Percentiles rank a stretch among this genome's conserved stretches.
Evolutionary conservation across 2,329 filamentous ascomycete species (phyloP).

Genomic region (Diaporthe nobilis): DNA sequence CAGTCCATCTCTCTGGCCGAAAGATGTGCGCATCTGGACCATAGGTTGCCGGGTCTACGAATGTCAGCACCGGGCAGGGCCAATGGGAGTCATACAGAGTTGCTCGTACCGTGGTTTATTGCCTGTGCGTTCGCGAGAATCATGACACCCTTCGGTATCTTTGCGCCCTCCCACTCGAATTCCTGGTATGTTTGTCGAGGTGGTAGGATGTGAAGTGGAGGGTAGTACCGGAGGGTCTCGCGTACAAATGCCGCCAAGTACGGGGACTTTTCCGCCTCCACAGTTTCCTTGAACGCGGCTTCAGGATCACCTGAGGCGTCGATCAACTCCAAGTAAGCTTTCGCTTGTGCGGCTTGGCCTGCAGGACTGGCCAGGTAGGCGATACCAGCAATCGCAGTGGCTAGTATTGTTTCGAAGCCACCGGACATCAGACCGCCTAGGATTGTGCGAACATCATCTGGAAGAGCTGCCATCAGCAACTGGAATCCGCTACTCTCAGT

Average conservation of each 20-base stretch:
- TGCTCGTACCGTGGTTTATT: constrained; percentile 10
- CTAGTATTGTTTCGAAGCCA: constrained; percentile 45
- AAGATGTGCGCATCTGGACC: constrained; percentile 30
- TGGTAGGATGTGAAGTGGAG: constrained; percentile 38
- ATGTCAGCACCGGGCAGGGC: background rate
- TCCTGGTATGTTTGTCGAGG: constrained; percentile 30
- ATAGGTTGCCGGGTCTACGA: constrained; percentile 9
- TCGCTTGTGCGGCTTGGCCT: constrained; percentile 42
- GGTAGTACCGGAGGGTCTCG: constrained; percentile 43
- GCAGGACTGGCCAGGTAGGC: constrained; percentile 42
- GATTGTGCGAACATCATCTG: constrained; percentile 44
- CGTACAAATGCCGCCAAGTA: constrained; percentile 43
- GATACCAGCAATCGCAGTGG: constrained; percentile 45
- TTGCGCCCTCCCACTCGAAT: constrained; percentile 27
- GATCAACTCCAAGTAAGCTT: constrained; percentile 43
- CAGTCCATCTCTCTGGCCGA: constrained; percentile 38
- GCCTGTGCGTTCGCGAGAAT: constrained; percentile 28
- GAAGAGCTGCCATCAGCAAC: background rate
- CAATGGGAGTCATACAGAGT: background rate
- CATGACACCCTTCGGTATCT: constrained; percentile 35
- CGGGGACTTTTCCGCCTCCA: constrained; percentile 42
- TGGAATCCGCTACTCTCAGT: background rate
- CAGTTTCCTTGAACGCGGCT: constrained; percentile 20
- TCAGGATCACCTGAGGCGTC: constrained; percentile 11
- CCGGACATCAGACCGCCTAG: constrained; percentile 46